Evolutionary conservation across 208 protist species (phyloP), one percentile per base, ranked within the genome.

Genomic region (Trypanosomatidae sp.): DNA sequence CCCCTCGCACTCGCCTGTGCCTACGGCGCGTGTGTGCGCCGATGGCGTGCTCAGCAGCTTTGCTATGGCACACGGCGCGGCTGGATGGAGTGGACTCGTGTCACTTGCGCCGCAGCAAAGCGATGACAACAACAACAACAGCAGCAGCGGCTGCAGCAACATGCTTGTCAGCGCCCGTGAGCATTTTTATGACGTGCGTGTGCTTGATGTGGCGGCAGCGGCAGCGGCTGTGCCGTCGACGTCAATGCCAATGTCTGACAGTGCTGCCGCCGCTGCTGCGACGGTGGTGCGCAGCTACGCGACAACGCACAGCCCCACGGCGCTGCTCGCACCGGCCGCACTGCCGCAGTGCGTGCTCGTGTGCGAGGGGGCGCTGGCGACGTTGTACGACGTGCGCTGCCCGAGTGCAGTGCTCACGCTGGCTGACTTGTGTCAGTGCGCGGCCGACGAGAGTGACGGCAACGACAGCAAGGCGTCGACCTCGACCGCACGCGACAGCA

Each of bases 381-480:
- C 67, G 1, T 40, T 89, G 11, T 85, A 76, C 42, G 80, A 89
- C 46, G 42, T 68, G 26, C 80, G 80, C 11, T 85, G 71, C 46
- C 48, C 62, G 3, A 71, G 58, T 25, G 68, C 64, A 0, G 80
- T 75, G 8, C 24, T 85, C 15, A 57, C 61, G 5, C 48, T 71
- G 20, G 30, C 50, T 18, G 30, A 11, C 16, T n/a, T 42, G 4
- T n/a, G 38, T 20, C 6, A 43, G 7, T 20, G 20, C 6, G 11
- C 7, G 20, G n/a, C 6, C 20, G 8, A 10, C 11, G 8, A 27
- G 38, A 7, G 38, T 24, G 20, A 43, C 6, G 10, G 18, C 16
- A 7, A 43, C 13, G 26, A 15, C 6, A 6, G 19, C 3, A 0
- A 26, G 18, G 3, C 47, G 18, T 6, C 48, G 20, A 27, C 22